phyloP scores from a whole-genome alignment of 2,329 filamentous ascomycete genomes.

The Clarireedia sp. region DNA sequence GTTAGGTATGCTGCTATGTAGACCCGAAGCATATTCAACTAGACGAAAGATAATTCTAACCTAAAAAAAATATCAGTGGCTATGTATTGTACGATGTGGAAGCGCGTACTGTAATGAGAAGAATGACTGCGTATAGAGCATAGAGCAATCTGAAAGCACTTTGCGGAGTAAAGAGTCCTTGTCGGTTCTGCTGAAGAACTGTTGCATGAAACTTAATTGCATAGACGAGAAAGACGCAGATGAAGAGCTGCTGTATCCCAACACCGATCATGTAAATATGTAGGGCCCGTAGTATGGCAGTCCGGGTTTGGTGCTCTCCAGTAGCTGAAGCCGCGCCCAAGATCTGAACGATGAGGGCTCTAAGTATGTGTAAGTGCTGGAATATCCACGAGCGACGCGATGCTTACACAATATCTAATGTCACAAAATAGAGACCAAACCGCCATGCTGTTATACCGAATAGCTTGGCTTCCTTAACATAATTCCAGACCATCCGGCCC shows the following conservation, averaged over 20 bases:
- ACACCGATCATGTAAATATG: conserved; percentile 23
- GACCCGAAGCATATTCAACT: conserved; percentile 43
- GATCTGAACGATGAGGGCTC: conserved; percentile 20
- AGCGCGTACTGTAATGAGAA: conserved; percentile 17
- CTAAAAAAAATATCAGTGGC: conserved; percentile 24
- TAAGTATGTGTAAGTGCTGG: conserved; percentile 7
- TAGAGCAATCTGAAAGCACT: conserved; percentile 12
- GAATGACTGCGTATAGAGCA: conserved; percentile 15
- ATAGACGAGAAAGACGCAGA: conserved; percentile 16
- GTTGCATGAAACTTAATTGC: conserved; percentile 15
- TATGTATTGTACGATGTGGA: background rate
- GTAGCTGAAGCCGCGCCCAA: conserved; percentile 25
- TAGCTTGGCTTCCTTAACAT: conserved; percentile 15
- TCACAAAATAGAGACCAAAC: conserved; percentile 23
- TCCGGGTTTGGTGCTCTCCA: conserved; percentile 28
- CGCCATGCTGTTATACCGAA: conserved; percentile 17
- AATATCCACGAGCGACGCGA: background rate
- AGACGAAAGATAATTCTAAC: conserved; percentile 54
- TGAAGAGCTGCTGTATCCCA: conserved; percentile 20
- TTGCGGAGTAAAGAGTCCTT: background rate
- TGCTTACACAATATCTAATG: conserved; percentile 24
- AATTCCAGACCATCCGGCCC: conserved; percentile 25
- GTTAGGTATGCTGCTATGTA: conserved; percentile 36
- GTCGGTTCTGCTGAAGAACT: conserved; percentile 4
- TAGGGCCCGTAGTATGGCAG: conserved; percentile 13